Conservation (phyloP, 1,284 basidiomycete genomes). For the Anthracocystis setariae region DNA sequence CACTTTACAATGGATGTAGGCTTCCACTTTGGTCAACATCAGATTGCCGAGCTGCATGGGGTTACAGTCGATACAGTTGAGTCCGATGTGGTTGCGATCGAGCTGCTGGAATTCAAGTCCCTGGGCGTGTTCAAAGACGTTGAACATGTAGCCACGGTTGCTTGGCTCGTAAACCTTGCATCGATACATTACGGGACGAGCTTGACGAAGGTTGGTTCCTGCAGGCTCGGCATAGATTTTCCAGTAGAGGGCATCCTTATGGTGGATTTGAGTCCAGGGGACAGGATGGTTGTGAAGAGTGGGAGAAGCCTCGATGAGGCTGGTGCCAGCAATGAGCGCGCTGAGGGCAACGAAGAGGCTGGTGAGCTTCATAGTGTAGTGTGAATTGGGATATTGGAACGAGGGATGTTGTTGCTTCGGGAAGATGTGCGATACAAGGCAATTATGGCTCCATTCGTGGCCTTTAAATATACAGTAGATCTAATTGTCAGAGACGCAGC, state of each 20-base stretch:
- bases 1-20: constrained; percentile 10
- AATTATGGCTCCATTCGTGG: too few species aligned
- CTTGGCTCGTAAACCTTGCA: not conserved
- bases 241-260: constrained; percentile 9
- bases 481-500: too few species aligned
- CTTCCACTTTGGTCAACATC: constrained; percentile 8
- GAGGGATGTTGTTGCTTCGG: too few species aligned
- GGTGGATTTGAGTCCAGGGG: constrained; percentile 7
- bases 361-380: constrained; percentile 17
- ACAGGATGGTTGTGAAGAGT: not conserved
- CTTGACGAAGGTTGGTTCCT: not conserved
- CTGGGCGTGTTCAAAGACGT: not conserved
- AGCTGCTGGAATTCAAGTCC: constrained; percentile 21
- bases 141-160: not conserved
- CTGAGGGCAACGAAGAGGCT: constrained; percentile 10
- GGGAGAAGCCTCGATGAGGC: constrained; percentile 6
- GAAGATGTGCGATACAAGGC: too few species aligned
- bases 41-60: constrained; percentile 5
- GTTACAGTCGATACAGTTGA: constrained; percentile 30
- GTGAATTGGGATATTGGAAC: not conserved
- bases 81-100: constrained; percentile 4
- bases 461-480: too few species aligned
- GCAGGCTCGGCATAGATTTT: constrained; percentile 1
- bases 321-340: constrained; percentile 9
- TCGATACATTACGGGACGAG: not conserved